Evolutionary conservation across 352 stramenopile genomes (phyloP), one percentile per base, ranked within the genome.

Genomic region (Phytophthora boehmeriae): DNA sequence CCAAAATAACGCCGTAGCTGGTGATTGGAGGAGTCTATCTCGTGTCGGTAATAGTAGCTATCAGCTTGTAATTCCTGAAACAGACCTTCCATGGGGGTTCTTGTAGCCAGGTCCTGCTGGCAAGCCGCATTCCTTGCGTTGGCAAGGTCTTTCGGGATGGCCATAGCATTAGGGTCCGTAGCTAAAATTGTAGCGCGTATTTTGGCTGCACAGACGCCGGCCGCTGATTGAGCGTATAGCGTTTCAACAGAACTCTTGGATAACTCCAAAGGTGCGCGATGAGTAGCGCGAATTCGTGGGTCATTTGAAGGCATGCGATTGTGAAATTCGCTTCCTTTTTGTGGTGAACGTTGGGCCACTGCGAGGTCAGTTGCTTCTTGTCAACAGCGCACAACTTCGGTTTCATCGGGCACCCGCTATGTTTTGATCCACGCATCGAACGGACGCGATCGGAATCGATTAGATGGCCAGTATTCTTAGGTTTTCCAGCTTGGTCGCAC

Each of bases 391-490:
- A 34, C 1, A 63, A 14, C 1, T 13, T 22, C 46, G 54, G 54
- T n/a, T 43, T 54, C 54, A 63, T 63, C 5, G 22, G 20, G 17
- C 45, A 55, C 3, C 44, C 23, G n/a, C 49, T 49, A 50, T 62
- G 47, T 2, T 23, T 42, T 4, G 54, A 54, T 14, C 19, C 9
- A 2, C 44, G 34, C 11, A 54, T 20, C 2, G 4, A 43, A 2
- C 32, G 43, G 34, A 54, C 20, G 0, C 44, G 44, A 6, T 63
- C 45, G 8, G 28, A 23, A 0, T 54, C 42, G 4, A 41, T 4
- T 2, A 62, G 25, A 5, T 16, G 17, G 2, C 35, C n/a, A 9
- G 4, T 55, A 27, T 55, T 63, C 17, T 50, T 23, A 0, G 45
- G 42, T 0, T 20, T n/a, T 0, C 54, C 45, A 30, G 49, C 55